Evolutionary conservation across 2,329 filamentous ascomycete genomes (phyloP).

Genomic region (Exophiala oligosperma): DNA sequence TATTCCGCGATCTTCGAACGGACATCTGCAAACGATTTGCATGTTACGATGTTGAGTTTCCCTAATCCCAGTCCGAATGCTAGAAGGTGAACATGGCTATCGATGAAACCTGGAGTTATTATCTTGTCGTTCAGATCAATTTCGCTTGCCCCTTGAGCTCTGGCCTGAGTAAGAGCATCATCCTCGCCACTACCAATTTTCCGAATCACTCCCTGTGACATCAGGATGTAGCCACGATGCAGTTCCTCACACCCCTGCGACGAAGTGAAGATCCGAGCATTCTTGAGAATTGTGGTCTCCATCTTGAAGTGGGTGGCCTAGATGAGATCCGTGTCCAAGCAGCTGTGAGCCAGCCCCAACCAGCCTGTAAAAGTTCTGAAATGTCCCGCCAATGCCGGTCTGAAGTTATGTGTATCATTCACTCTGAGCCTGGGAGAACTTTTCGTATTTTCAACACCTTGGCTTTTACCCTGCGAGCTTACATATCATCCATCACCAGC

Average conservation of each 20-base stretch:
- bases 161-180: neutral
- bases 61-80: conserved; percentile 46
- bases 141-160: neutral
- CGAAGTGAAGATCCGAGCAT: conserved; percentile 7
- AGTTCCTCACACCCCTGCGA: neutral
- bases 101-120: conserved; percentile 47
- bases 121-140: neutral
- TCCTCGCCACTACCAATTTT: neutral
- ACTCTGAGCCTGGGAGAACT: too few relatives aligned
- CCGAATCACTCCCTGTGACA: neutral
- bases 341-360: too few relatives aligned
- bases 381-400: too few relatives aligned
- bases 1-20: conserved; percentile 41
- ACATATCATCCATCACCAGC: too few relatives aligned
- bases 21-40: conserved; percentile 45
- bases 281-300: conserved; percentile 37
- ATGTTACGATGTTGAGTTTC: conserved; percentile 45
- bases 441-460: too few relatives aligned
- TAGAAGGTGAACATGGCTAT: conserved; percentile 50
- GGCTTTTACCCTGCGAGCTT: too few relatives aligned
- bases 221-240: neutral
- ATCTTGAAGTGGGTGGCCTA: neutral
- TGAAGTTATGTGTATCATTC: too few relatives aligned
- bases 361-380: too few relatives aligned
- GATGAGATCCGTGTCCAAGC: too few relatives aligned